Base-by-base conservation (phyloP, 495 filamentous ascomycete species). In the Thermochaetoides thermophila region DNA sequence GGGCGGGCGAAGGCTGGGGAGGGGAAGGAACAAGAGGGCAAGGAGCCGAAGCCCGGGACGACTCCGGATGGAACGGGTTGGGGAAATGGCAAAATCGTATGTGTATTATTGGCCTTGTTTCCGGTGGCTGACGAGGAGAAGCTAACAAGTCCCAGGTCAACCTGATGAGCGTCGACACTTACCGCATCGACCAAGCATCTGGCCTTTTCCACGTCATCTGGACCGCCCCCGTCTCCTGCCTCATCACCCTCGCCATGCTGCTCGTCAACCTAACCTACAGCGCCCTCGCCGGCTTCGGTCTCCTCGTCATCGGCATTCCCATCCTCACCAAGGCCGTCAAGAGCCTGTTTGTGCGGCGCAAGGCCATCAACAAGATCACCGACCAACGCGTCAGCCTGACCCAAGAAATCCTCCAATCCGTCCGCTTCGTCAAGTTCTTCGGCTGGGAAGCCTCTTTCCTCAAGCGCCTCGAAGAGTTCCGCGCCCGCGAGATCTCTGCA, bases 371-470 rank as follows among this genome's bases (percentile, higher is more conserved):
- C 61, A 84, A 83, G 46, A 71, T 93, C 38, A 95, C 87, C 5
- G 87, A 96, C 53, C 78, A 84, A 53, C 68, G 87, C 26, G 85
- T 96, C 5, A 77, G 78, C 29, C 61, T 96, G 22, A 95, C 85
- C 0, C 87, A 95, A 48, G 87, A 96, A 47, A 91, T 96, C 21
- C 52, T 96, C 14, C 78, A 84, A 38, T 79, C 79, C 1, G 86
- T 94, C 28, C 71, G 84, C 12, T 95, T 96, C 45, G 85, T 96
- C 52, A 96, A 96, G 53, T 93, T 71, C 56, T 95, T 93, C 49
- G 87, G 82, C 6, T 96, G 87, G 87, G 87, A 96, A 46, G 74
- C 66, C 21, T 74, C 76, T 29, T 96, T 96, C 51, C 60, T 94
- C 4, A 60, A 66, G n/a, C 72, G 84, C 12, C 62, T 96, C 7